Evolutionary conservation across 768 basidiomycete species (phyloP).

Genomic region (Imleria badia): DNA sequence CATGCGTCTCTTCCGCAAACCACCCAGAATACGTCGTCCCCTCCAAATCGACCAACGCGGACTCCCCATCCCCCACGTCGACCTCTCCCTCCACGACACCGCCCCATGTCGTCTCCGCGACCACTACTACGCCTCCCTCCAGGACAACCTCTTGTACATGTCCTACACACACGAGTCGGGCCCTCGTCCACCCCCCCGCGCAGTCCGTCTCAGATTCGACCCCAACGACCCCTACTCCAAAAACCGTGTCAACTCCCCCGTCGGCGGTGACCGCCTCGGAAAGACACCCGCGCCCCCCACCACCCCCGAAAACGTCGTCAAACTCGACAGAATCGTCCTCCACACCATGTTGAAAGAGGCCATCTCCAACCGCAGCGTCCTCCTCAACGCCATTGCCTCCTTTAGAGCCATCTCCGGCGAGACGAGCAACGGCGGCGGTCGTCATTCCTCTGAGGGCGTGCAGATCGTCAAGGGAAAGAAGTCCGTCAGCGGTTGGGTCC

Average conservation of each 20-base stretch:
- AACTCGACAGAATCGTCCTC: slow-evolving; percentile 80
- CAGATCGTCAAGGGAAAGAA: slow-evolving; percentile 71
- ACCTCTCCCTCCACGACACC: slow-evolving; percentile 65
- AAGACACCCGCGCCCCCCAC: slow-evolving; percentile 66
- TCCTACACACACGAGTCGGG: slow-evolving; percentile 76
- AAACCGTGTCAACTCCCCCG: slow-evolving; percentile 71
- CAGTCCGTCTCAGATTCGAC: slow-evolving; percentile 69
- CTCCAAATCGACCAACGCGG: slow-evolving; percentile 51
- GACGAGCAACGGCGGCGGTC: slow-evolving; percentile 69
- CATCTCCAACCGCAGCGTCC: slow-evolving; percentile 61
- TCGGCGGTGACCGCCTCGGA: slow-evolving; percentile 68
- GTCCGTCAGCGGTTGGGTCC: slow-evolving; percentile 78
- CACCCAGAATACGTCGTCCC: slow-evolving; percentile 44
- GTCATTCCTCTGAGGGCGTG: slow-evolving; percentile 69
- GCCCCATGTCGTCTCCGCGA: slow-evolving; percentile 71
- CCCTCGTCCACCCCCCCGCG: slow-evolving; percentile 51
- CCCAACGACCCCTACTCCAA: slow-evolving; percentile 80
- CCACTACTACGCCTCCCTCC: slow-evolving; percentile 82
- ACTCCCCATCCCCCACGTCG: slow-evolving; percentile 74
- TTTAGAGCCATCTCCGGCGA: slow-evolving; percentile 87
- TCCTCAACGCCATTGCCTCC: slow-evolving; percentile 86
- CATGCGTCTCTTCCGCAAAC: slow-evolving; percentile 51
- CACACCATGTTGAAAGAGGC: slow-evolving; percentile 87
- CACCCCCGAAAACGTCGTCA: slow-evolving; percentile 66
- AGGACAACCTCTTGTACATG: slow-evolving; percentile 92